Evolutionary conservation across 2,329 filamentous ascomycete species (phyloP).

Genomic region (Penicillium paneum): DNA sequence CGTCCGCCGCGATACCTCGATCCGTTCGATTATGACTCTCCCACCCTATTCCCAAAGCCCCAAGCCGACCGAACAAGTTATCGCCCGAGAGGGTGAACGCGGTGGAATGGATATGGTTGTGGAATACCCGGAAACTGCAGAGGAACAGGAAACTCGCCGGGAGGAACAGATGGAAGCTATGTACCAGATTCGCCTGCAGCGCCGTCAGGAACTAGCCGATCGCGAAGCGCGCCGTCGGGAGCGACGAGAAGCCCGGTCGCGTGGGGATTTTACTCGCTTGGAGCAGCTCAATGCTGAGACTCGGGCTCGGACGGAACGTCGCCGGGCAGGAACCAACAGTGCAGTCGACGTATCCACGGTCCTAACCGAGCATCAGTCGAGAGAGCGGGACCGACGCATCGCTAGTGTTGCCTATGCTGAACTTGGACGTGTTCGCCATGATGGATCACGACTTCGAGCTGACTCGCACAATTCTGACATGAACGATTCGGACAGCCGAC

Average conservation of each 20-base stretch:
- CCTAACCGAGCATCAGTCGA: conserved; percentile 45
- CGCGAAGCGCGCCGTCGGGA: conserved; percentile 70
- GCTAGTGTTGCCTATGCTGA: conserved; percentile 49
- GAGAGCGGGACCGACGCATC: conserved; percentile 45
- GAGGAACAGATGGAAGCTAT: conserved; percentile 91
- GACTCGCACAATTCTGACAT: conserved; percentile 43
- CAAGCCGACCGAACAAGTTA: conserved; percentile 71
- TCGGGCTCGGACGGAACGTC: conserved; percentile 39
- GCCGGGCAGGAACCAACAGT: conserved; percentile 34
- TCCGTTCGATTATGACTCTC: conserved; percentile 91
- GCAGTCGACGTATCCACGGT: conserved; percentile 35
- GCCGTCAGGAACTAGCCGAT: conserved; percentile 71
- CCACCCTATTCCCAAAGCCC: conserved; percentile 76
- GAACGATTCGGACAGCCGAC: conserved; percentile 48
- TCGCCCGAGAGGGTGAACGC: conserved; percentile 86
- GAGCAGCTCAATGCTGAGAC: conserved; percentile 59
- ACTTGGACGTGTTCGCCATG: conserved; percentile 48
- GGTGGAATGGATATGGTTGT: conserved; percentile 88
- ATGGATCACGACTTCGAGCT: conserved; percentile 48
- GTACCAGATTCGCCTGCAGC: conserved; percentile 80
- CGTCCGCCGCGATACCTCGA: conserved; percentile 78
- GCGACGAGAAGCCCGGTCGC: conserved; percentile 67
- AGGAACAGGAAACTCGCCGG: conserved; percentile 73
- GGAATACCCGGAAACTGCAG: conserved; percentile 74
- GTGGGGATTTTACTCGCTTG: conserved; percentile 68